Base-by-base conservation (phyloP, 2,329 filamentous ascomycete species). In the Sordariomycetes sp. region DNA sequence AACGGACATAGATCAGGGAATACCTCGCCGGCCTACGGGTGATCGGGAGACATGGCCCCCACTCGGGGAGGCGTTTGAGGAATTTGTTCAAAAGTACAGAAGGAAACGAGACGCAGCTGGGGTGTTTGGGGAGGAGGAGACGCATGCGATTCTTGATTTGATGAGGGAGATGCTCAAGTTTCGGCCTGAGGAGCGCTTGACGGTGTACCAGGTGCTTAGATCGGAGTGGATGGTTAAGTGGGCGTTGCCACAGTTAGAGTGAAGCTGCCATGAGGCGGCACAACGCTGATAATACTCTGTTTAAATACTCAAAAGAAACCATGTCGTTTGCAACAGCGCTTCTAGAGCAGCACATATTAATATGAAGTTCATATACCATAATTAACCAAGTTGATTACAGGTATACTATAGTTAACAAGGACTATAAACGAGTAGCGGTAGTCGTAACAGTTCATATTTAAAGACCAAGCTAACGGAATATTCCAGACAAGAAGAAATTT, bases 211-310 rank as follows among this genome's bases (percentile, higher is more conserved):
- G 52, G 65, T 72, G 2, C 59, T 71, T 7, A 54, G 55, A 55
- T 71, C 67, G 0, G 64, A 70, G 34, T 71, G 69, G 69, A 70
- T 71, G 64, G 62, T 65, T 1, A 69, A 67, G 34, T 71, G 68
- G 69, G 66, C 20, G 24, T 24, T 52, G 18, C 20, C 20, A 12
- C 7, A 52, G 24, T 24, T 24, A n/a, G 10, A 25, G 20, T 28
- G 25, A 11, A 52, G 48, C 48, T 6, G 24, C 48, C 20, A 52
- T 52, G 48, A 52, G 20, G 48, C 20, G 18, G 48, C 48, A 43
- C 16, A 16, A n/a, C 40, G 40, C 40, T 16, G 40, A 35, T 35
- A 35, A 35, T 35, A 12, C 34, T 35, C 34, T 6, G 34, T 35
- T 35, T 35, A 35, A 35, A 35, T 35, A 35, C 6, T 35, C 34